Evolutionary conservation across 2,329 filamentous ascomycete genomes (phyloP), one percentile per base, ranked within the genome.

Genomic region (Diplodia mutila): DNA sequence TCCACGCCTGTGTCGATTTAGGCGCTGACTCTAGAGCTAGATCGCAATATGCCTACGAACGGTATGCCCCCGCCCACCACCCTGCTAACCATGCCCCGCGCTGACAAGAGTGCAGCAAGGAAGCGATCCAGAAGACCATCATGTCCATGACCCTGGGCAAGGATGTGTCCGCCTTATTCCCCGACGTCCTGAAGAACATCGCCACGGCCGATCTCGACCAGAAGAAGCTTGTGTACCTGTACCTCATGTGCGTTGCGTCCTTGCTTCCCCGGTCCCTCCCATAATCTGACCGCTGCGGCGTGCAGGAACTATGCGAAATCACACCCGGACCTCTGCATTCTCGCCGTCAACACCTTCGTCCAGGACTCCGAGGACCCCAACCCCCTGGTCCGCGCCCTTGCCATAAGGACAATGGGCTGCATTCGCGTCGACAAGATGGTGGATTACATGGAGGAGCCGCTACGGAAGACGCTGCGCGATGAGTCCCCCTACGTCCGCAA

Each of bases 71-170:
- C 37, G n/a, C 66, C 72, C 59, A 65, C 48, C 61, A 51, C 55
- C 23, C 37, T 34, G 29, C 65, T 25, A 48, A 37, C 32, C 12
- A n/a, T 14, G 29, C 53, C 53, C 9, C 8, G 70, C 74, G 80
- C 80, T 82, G 71, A 82, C 64, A 68, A 52, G 69, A 32, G 49
- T 66, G 54, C 70, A 88, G 93, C 76, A 99, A 99, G 82, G 95
- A 99, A 84, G 92, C 95, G 27, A 99, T 99, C 74, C 95, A 99
- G 79, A 98, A 97, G 86, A 99, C 95, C 71, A 99, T 99, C 83
- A 98, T 98, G 94, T 94, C 95, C 78, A 99, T 99, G 95, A 99
- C 95, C 1, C 81, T 99, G 74, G 95, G 95, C 80, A 99, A 99
- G 81, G 95, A 99, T 82, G 95, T 99, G 69, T 99, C 95, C 65